Percentiles rank a stretch among this genome's conserved stretches.
These are phyloP conservation scores for Amylocarpus encephaloides DNA, from an alignment of 2,329 filamentous ascomycete genomes.

Conservation along the genomic window DNA sequence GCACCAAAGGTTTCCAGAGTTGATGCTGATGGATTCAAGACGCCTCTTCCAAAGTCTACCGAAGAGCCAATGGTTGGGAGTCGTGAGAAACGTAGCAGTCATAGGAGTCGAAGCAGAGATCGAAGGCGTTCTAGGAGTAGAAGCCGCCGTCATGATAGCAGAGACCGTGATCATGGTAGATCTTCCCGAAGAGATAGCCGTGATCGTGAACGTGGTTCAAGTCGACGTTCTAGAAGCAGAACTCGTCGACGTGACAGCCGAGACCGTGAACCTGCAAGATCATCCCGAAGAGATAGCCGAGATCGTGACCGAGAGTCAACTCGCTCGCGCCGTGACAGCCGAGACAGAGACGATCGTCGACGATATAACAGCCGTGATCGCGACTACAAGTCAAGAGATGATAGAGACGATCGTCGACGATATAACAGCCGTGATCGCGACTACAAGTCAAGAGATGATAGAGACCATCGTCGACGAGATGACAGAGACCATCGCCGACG, in stretches of 20 bases:
- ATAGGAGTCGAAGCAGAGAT: constrained; percentile 26
- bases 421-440: constrained; percentile 13
- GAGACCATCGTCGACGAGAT: constrained; percentile 7
- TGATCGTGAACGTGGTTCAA: constrained; percentile 8
- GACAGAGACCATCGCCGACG: constrained; percentile 2
- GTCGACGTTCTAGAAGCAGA: not conserved
- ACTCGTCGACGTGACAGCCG: constrained; percentile 3
- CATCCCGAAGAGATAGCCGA: constrained; percentile 24
- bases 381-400: constrained; percentile 8
- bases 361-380: constrained; percentile 7
- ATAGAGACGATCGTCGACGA: constrained; percentile 8
- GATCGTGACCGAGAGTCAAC: constrained; percentile 9
- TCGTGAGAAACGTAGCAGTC: constrained; percentile 14
- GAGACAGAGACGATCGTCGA: constrained; percentile 9
- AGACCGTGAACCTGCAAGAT: constrained; percentile 12
- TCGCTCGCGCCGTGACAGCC: constrained; percentile 3
- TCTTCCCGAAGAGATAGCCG: constrained; percentile 26
- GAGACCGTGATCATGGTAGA: constrained; percentile 20
- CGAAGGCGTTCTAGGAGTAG: constrained; percentile 24
- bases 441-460: constrained; percentile 1
- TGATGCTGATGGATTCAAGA: constrained; percentile 17
- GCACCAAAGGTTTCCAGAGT: constrained; percentile 8
- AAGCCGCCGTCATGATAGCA: constrained; percentile 20
- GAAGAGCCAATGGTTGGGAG: constrained; percentile 6
- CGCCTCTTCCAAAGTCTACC: constrained; percentile 16